Evolutionary conservation across 2,329 filamentous ascomycete species (phyloP).

Genomic region (Purpureocillium takamizusanense): DNA sequence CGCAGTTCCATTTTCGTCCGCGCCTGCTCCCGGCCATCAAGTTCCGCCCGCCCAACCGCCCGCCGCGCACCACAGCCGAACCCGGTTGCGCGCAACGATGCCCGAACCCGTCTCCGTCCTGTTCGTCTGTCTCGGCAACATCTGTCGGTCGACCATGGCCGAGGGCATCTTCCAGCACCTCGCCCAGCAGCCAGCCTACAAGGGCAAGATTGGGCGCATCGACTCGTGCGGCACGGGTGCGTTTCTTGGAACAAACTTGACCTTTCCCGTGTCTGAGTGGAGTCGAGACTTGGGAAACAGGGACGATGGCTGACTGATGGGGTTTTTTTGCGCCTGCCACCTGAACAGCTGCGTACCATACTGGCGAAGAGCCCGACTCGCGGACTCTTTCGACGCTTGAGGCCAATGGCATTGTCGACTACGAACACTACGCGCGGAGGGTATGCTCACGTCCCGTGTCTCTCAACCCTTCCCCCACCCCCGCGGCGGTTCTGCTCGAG

Average conservation of each 20-base stretch:
- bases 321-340: neutral
- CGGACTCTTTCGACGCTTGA: constrained; percentile 75
- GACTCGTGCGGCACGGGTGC: constrained; percentile 81
- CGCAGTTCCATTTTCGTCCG: too few species aligned
- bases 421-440: constrained; percentile 68
- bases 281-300: too few species aligned
- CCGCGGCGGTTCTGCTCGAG: too few species aligned
- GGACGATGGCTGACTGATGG: neutral
- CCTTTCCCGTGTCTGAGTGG: neutral
- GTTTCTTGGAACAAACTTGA: constrained; percentile 1
- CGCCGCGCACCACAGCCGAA: neutral
- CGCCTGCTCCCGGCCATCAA: too few species aligned
- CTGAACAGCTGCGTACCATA: constrained; percentile 69
- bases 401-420: constrained; percentile 66
- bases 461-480: too few species aligned
- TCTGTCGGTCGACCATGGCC: constrained; percentile 90
- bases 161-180: constrained; percentile 83
- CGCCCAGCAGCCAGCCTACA: constrained; percentile 49
- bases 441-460: constrained; percentile 30
- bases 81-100: constrained; percentile 15
- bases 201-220: constrained; percentile 53
- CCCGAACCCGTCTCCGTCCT: constrained; percentile 58
- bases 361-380: constrained; percentile 65
- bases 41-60: too few species aligned
- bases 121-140: constrained; percentile 96